Base-by-base conservation (phyloP, 768 basidiomycete species). In the Xanthoconium purpureum region DNA sequence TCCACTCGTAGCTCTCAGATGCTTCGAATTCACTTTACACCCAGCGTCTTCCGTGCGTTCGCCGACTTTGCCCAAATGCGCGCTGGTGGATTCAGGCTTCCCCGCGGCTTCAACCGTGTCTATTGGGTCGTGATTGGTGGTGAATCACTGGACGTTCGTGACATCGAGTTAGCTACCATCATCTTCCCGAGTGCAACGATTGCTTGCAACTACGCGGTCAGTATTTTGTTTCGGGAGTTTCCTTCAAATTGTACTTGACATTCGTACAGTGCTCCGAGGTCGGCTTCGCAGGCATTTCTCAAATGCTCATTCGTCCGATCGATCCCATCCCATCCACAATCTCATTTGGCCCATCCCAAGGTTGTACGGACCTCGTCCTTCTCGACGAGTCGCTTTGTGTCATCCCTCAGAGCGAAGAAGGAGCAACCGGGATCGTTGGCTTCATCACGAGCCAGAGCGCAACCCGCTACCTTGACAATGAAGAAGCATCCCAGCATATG, bases 71-170 rank as follows among this genome's bases (percentile, higher is more conserved):
- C 59, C 4, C 47, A 49, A n/a, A 18, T 50, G 39, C 59, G 53
- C 18, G 30, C 59, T 29, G 43, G 59, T 40, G 48, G 59, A 6
- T 50, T 53, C 28, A 50, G 59, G 30, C 35, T 60, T 15, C 59
- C 59, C 24, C 59, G 59, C 38, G 59, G 59, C 1, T 61, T 60
- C 8, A 60, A 61, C 24, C 59, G 59, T 24, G 59, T 60, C 20
- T 56, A 61, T 43, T 60, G 59, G 59, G 7, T 60, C 39, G 59
- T 61, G 17, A 61, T 61, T n/a, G 59, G 59, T 14, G 59, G 59
- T 15, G 59, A 61, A 50, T 18, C 39, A 18, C 59, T 60, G 1
- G 43, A 61, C 30, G 17, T 36, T 40, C 53, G 35, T 38, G 59
- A 60, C 40, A 14, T 60, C 30, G 59, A 56, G 38, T 32, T 61